phyloP scores from a whole-genome alignment of 1,139 yeast species.

The Candida sp. region DNA sequence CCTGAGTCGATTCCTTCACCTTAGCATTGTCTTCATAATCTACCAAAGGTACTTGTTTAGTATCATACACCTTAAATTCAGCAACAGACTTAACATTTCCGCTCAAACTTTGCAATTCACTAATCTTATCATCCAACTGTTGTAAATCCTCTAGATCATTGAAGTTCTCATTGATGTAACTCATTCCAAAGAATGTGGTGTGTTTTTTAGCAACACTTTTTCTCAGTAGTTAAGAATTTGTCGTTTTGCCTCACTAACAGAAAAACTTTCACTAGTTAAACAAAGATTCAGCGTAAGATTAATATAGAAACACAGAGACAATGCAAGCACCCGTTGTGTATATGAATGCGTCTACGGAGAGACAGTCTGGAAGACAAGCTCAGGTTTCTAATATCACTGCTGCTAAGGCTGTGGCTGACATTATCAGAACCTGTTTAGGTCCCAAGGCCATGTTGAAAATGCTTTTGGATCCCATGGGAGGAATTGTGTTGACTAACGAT shows the following conservation, averaged over 20 bases:
- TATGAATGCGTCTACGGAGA: constrained; percentile 78
- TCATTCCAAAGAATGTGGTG: neutral
- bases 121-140: neutral
- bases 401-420: constrained; percentile 97
- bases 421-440: constrained; percentile 97
- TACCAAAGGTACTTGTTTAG: neutral
- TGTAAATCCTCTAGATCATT: neutral
- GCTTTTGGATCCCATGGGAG: constrained; percentile 99
- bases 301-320: constrained; percentile 3
- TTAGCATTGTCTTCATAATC: neutral
- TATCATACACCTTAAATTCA: neutral
- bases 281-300: neutral
- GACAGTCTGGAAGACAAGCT: constrained; percentile 97
- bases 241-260: constrained; percentile 1
- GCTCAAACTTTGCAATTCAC: neutral
- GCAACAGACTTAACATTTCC: neutral
- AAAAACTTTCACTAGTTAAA: constrained; percentile 3
- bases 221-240: no score
- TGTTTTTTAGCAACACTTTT: neutral
- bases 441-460: constrained; percentile 99
- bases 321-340: constrained; percentile 54
- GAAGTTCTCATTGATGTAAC: constrained; percentile 1
- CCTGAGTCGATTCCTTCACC: constrained; percentile 3
- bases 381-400: constrained; percentile 97
- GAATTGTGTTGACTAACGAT: constrained; percentile 94